These are phyloP conservation scores for Daldinia sp. DNA, from an alignment of 2,329 filamentous ascomycete species.

Conservation along the genomic window DNA sequence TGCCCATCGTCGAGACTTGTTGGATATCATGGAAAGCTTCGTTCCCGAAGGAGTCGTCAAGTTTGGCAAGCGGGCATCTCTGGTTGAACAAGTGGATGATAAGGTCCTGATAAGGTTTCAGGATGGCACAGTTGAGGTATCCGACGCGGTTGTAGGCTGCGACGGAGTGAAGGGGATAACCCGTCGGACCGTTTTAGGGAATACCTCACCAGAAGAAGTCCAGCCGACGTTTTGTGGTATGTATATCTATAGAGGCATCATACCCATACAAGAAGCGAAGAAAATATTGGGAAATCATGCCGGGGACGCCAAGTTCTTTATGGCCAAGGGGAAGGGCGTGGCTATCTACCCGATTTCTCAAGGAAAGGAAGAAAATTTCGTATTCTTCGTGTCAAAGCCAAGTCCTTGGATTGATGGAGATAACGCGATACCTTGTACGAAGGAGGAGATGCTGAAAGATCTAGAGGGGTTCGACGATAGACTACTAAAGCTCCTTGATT, in stretches of 20 bases:
- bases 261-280: slow-evolving; percentile 42
- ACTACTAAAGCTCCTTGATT: slow-evolving; percentile 40
- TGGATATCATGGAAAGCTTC: slow-evolving; percentile 52
- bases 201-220: slow-evolving; percentile 40
- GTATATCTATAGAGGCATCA: slow-evolving; percentile 46
- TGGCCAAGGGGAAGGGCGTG: slow-evolving; percentile 37
- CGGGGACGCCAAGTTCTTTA: slow-evolving; percentile 44
- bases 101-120: slow-evolving; percentile 39
- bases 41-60: slow-evolving; percentile 41
- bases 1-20: slow-evolving; percentile 52
- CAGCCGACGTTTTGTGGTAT: slow-evolving; percentile 43
- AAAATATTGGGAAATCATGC: slow-evolving; percentile 42
- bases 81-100: slow-evolving; percentile 37
- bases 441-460: slow-evolving; percentile 41
- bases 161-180: slow-evolving; percentile 44
- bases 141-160: slow-evolving; percentile 41
- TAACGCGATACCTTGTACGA: slow-evolving; percentile 36
- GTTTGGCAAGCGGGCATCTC: slow-evolving; percentile 41
- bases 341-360: slow-evolving; percentile 42
- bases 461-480: slow-evolving; percentile 38
- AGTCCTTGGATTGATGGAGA: slow-evolving; percentile 38
- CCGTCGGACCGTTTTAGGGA: slow-evolving; percentile 38
- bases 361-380: slow-evolving; percentile 41
- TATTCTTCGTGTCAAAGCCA: slow-evolving; percentile 38
- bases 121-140: slow-evolving; percentile 33